phyloP scores from a whole-genome alignment of 2,329 filamentous ascomycete genomes.

The Teratosphaeria gauchensis region DNA sequence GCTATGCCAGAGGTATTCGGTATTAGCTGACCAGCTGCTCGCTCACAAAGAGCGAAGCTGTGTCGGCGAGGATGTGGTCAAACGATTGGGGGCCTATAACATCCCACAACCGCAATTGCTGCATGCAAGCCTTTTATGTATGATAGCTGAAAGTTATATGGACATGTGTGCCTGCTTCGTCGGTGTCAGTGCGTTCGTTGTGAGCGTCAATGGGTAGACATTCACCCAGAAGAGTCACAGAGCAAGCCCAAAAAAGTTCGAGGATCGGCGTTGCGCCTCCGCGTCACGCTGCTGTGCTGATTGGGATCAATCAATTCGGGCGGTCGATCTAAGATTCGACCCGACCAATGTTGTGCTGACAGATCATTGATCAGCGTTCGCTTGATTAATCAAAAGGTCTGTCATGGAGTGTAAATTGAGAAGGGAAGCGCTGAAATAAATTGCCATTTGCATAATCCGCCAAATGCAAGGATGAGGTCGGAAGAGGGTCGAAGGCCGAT shows the following conservation, averaged over 20 bases:
- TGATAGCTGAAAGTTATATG: not conserved
- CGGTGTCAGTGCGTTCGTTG: not conserved
- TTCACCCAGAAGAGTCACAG: not conserved
- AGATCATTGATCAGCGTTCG: too few species aligned
- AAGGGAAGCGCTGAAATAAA: too few species aligned
- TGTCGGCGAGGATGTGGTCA: slow-evolving; percentile 16
- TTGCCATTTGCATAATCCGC: too few species aligned
- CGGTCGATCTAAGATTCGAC: not conserved
- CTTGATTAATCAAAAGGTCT: too few species aligned
- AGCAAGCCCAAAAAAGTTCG: not conserved
- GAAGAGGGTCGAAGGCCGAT: too few species aligned
- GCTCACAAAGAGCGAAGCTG: slow-evolving; percentile 16
- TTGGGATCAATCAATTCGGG: not conserved
- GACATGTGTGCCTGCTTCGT: not conserved
- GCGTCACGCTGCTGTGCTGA: not conserved
- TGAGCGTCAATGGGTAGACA: not conserved
- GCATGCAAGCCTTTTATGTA: slow-evolving; percentile 12
- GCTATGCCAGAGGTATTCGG: slow-evolving; percentile 8
- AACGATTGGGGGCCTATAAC: slow-evolving; percentile 18
- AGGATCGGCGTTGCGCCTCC: not conserved
- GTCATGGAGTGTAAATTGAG: too few species aligned
- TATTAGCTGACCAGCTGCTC: slow-evolving; percentile 20
- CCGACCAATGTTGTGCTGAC: too few species aligned
- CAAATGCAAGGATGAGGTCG: too few species aligned
- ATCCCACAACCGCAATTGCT: slow-evolving; percentile 23